These are phyloP conservation scores for Clonostachys byssicola DNA, from an alignment of 2,329 filamentous ascomycete genomes.

Conservation along the genomic window DNA sequence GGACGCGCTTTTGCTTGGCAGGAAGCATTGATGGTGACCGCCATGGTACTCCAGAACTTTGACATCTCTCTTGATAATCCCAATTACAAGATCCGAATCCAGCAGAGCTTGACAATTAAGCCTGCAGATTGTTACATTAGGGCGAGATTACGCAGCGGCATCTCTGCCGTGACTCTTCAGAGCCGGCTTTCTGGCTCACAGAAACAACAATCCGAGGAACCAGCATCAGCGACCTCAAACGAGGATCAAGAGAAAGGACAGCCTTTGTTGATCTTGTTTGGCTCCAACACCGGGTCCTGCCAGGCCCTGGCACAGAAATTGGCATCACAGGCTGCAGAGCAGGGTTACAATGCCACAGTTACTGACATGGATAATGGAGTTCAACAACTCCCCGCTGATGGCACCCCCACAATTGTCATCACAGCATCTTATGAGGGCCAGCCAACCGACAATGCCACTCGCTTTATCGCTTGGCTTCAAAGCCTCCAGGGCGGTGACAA, in stretches of 20 bases:
- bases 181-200: neutral
- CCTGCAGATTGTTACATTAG: slow-evolving; percentile 49
- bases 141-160: neutral
- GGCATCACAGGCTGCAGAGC: slow-evolving; percentile 50
- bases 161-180: neutral
- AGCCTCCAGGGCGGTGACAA: slow-evolving; percentile 39
- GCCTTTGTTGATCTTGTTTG: slow-evolving; percentile 64
- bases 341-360: slow-evolving; percentile 53
- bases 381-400: slow-evolving; percentile 52
- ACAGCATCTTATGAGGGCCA: slow-evolving; percentile 67
- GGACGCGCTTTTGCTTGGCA: slow-evolving; percentile 5
- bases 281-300: slow-evolving; percentile 72
- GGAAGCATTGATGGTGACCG: slow-evolving; percentile 2
- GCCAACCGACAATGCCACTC: slow-evolving; percentile 63
- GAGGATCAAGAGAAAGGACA: slow-evolving; percentile 17
- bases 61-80: slow-evolving; percentile 61
- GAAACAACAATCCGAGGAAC: too few relatives aligned
- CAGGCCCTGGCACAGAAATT: slow-evolving; percentile 63
- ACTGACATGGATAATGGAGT: slow-evolving; percentile 59
- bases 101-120: slow-evolving; percentile 57
- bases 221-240: neutral
- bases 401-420: slow-evolving; percentile 60
- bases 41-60: slow-evolving; percentile 2
- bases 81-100: slow-evolving; percentile 49
- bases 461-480: slow-evolving; percentile 62